Base-by-base conservation (phyloP, 495 filamentous ascomycete genomes). In the Friedmanniomyces simplex region DNA sequence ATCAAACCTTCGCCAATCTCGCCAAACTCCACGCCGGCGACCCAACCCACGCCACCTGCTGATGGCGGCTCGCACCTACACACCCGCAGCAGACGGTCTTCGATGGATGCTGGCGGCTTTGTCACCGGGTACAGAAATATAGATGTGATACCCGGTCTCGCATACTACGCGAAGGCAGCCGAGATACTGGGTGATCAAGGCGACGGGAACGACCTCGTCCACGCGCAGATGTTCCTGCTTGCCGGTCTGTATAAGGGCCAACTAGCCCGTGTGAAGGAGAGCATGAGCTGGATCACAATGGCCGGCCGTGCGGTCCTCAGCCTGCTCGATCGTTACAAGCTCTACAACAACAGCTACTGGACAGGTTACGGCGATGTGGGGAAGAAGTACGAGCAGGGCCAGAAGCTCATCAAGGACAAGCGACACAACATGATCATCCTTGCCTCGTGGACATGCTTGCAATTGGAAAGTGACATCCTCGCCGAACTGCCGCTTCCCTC, bases 401-500 rank as follows among this genome's bases (percentile, higher is more conserved):
- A 57, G 48, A 37, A 36, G 46, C 51, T 24, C 8, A 63, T 60
- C 32, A 63, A 60, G 47, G 61, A 63, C 52, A 63, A 63, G 61
- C 56, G 61, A 10, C 22, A 32, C 25, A 63, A 57, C 39, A 26
- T 63, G 46, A 60, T 63, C 22, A 52, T 63, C 11, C 30, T 93
- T 61, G 88, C 89, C 7, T 96, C 88, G 63, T 98, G 91, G 91
- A 93, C 91, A 10, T 94, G 88, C 66, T 73, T 96, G 62, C 93
- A 96, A 62, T 76, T 97, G 21, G 93, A 98, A 72, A 96, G 93
- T 73, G 93, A 98, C 69, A 86, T 98, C 42, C 74, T 96, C 30
- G 93, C 93, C 11, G 93, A 98, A 70, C 72, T 96, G 28, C 86
- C 87, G 56, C 86, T 91, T 4, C 88, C 89, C 12, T 57, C 57